Evolutionary conservation across 805 yeast species (phyloP).

Genomic region (Tetrapisispora taiwanensis): DNA sequence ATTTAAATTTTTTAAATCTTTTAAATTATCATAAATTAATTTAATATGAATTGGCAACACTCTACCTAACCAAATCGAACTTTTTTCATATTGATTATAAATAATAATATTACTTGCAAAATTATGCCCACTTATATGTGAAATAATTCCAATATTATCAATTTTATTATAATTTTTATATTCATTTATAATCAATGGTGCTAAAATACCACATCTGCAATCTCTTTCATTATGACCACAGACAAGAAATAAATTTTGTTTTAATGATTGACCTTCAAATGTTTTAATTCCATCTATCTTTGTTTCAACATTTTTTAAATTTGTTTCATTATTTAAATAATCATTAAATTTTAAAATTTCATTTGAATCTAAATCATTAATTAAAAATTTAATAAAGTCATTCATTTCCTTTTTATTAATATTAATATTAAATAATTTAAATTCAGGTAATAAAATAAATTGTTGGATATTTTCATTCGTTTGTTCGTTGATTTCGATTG

Average conservation of each 20-base stretch:
- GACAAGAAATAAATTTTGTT: conserved; percentile 13
- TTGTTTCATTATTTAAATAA: background rate
- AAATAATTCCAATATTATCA: conserved; percentile 43
- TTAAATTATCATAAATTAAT: too few relatives aligned
- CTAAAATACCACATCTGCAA: conserved; percentile 19
- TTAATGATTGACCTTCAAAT: conserved; percentile 7
- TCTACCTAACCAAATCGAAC: conserved; percentile 63
- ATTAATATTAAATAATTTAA: conserved; percentile 14
- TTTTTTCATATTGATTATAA: conserved; percentile 24
- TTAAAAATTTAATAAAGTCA: conserved; percentile 14
- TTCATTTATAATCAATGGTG: conserved; percentile 12
- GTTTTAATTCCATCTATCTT: too few relatives aligned
- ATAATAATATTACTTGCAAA: conserved; percentile 74
- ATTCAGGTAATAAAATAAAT: conserved; percentile 16
- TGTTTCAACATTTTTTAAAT: too few relatives aligned
- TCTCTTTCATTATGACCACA: conserved; percentile 25
- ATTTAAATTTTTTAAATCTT: too few relatives aligned
- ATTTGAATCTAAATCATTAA: conserved; percentile 11
- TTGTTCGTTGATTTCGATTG: background rate
- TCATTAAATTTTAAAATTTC: conserved; percentile 2
- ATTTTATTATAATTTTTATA: conserved; percentile 10
- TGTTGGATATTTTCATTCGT: background rate
- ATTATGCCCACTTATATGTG: conserved; percentile 80
- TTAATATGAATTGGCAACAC: conserved; percentile 38
- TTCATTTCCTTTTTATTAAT: conserved; percentile 7